Evolutionary conservation across 495 filamentous ascomycete species (phyloP).

Genomic region (Bacidia rubella): DNA sequence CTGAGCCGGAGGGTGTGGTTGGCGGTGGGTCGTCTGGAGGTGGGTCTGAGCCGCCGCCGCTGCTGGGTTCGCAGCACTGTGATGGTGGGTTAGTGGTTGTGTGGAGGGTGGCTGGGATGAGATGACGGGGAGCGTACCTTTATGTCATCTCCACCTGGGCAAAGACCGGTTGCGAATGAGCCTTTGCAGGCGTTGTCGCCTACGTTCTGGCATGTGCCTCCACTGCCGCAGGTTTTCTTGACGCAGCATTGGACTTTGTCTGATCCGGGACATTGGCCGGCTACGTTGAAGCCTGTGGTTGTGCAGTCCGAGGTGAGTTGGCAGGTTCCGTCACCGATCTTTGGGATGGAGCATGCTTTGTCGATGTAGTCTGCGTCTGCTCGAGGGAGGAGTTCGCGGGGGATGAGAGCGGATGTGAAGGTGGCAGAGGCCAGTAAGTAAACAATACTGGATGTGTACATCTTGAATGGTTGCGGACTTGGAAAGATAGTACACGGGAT

Average conservation of each 20-base stretch:
- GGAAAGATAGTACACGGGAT: not conserved
- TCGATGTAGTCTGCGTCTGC: conserved; percentile 3
- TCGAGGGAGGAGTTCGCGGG: conserved; percentile 1
- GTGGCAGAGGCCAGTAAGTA: not conserved
- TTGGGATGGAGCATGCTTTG: not conserved
- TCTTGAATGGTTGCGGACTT: not conserved
- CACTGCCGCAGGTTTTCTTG: conserved; percentile 8
- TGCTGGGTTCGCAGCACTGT: conserved; percentile 6
- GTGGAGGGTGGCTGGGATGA: not conserved
- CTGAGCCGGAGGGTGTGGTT: not conserved
- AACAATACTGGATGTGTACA: conserved; percentile 4
- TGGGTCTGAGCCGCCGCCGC: not conserved
- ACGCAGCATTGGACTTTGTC: conserved; percentile 13
- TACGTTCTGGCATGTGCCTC: conserved; percentile 10
- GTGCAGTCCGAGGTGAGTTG: conserved; percentile 8
- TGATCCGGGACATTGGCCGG: conserved; percentile 8
- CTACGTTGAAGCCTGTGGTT: conserved; percentile 9
- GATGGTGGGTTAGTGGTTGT: not conserved
- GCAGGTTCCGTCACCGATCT: conserved; percentile 4
- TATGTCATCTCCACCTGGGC: conserved; percentile 9
- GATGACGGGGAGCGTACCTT: conserved; percentile 1
- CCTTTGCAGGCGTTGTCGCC: conserved; percentile 7
- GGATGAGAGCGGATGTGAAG: conserved; percentile 3
- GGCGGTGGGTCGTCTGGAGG: not conserved
- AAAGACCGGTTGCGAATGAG: conserved; percentile 4